Evolutionary conservation across 192 early-diverging fungal species (phyloP).

Genomic region (Umbelopsis sp.): DNA sequence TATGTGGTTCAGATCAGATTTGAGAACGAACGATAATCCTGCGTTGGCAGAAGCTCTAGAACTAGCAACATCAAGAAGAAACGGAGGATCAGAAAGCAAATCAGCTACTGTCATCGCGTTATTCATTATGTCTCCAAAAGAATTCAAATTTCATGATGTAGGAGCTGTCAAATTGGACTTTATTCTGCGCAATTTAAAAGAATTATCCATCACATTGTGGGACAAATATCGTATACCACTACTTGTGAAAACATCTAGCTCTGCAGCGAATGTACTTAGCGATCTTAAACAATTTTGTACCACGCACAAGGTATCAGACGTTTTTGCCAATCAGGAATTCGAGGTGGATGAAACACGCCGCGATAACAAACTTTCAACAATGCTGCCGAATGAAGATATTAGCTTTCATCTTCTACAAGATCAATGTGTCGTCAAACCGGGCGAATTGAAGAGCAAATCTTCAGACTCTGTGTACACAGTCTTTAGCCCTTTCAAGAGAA

Average conservation of each 20-base stretch:
- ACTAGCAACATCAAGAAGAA: slow-evolving; percentile 4
- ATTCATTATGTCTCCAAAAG: slow-evolving; percentile 57
- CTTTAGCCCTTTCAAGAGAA: slow-evolving; percentile 52
- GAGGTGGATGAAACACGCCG: slow-evolving; percentile 31
- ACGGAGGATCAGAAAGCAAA: neutral
- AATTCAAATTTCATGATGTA: slow-evolving; percentile 56
- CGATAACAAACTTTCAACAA: neutral
- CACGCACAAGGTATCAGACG: slow-evolving; percentile 35
- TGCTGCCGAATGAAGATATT: slow-evolving; percentile 13
- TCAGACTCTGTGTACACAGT: slow-evolving; percentile 41
- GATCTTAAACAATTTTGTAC: slow-evolving; percentile 38
- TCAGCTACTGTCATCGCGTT: slow-evolving; percentile 42
- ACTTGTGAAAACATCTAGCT: slow-evolving; percentile 43
- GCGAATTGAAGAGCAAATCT: slow-evolving; percentile 50
- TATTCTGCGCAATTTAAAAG: slow-evolving; percentile 47
- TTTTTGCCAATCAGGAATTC: slow-evolving; percentile 61
- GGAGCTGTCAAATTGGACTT: slow-evolving; percentile 59
- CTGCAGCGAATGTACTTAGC: slow-evolving; percentile 31
- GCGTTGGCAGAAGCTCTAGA: slow-evolving; percentile 38
- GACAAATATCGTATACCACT: slow-evolving; percentile 47
- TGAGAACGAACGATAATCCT: slow-evolving; percentile 49
- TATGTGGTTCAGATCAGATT: slow-evolving; percentile 56
- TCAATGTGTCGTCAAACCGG: slow-evolving; percentile 61
- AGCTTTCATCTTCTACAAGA: slow-evolving; percentile 47
- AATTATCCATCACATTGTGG: slow-evolving; percentile 39